phyloP scores from a whole-genome alignment of 1,284 basidiomycete genomes.

The Trametes hirsuta region DNA sequence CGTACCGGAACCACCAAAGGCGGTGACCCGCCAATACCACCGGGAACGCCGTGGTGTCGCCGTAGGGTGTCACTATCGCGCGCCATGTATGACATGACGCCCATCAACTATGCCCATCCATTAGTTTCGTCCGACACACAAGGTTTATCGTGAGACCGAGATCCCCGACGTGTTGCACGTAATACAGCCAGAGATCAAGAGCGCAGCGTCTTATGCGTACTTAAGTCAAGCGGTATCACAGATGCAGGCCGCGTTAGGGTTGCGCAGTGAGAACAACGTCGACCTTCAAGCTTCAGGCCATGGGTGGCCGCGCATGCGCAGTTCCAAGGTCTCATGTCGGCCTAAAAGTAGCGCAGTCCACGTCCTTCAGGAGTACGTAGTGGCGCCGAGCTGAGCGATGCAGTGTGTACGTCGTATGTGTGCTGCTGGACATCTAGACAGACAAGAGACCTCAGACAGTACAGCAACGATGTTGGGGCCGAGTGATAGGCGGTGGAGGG shows the following conservation, averaged over 20 bases:
- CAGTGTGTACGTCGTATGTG: no score
- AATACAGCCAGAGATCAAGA: neutral
- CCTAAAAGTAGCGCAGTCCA: neutral
- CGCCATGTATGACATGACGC: no score
- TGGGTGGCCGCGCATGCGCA: neutral
- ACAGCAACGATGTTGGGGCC: neutral
- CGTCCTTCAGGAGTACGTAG: neutral
- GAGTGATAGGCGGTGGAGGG: neutral
- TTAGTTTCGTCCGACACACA: no score
- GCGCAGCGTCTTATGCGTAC: neutral
- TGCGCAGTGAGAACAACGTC: neutral
- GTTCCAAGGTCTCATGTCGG: conserved; percentile 4
- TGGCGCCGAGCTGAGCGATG: neutral
- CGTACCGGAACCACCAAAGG: no score
- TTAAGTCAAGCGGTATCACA: neutral
- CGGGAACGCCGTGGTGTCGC: no score
- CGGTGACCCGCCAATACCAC: no score
- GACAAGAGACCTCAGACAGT: no score
- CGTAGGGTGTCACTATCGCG: no score
- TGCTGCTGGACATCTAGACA: no score
- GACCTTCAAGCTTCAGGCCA: neutral
- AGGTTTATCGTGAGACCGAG: no score
- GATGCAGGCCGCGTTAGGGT: neutral
- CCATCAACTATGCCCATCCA: no score
- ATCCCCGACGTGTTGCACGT: neutral